These are phyloP conservation scores for Closterium sp. DNA, from an alignment of 139 green algal species.

Conservation along the genomic window DNA sequence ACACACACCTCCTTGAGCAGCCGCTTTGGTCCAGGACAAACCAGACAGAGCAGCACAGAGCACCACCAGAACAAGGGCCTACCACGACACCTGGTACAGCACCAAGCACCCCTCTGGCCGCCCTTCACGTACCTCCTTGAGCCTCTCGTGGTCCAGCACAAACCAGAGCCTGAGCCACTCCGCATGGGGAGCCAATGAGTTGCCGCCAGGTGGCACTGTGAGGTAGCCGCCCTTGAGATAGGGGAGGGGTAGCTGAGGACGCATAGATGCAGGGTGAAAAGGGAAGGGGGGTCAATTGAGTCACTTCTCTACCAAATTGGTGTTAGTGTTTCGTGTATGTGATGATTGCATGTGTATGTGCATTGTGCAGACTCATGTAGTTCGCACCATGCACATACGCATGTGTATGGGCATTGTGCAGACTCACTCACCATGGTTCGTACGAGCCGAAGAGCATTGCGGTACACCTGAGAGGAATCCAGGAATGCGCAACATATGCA, in stretches of 20 bases:
- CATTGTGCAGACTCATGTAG: no score
- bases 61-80: no score
- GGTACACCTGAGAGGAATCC: slow-evolving; percentile 20
- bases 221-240: slow-evolving; percentile 48
- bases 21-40: slow-evolving; percentile 48
- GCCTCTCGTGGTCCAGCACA: slow-evolving; percentile 30
- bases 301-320: no score
- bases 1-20: no score
- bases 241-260: slow-evolving; percentile 37
- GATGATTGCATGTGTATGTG: no score
- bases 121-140: neutral
- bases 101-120: no score
- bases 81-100: no score
- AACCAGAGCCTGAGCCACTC: slow-evolving; percentile 34
- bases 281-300: neutral
- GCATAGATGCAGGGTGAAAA: neutral
- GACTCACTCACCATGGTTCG: slow-evolving; percentile 41
- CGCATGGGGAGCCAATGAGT: slow-evolving; percentile 29
- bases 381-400: no score
- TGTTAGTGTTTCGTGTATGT: no score
- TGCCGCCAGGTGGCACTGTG: slow-evolving; percentile 6
- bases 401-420: neutral
- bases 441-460: slow-evolving; percentile 35
- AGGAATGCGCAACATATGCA: no score
- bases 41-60: no score